A percentile compares a stretch with the other conserved stretches of the same genome.
Evolutionary conservation across 2,329 filamentous ascomycete genomes (phyloP).

Genomic region (Aspergillus nomiae): DNA sequence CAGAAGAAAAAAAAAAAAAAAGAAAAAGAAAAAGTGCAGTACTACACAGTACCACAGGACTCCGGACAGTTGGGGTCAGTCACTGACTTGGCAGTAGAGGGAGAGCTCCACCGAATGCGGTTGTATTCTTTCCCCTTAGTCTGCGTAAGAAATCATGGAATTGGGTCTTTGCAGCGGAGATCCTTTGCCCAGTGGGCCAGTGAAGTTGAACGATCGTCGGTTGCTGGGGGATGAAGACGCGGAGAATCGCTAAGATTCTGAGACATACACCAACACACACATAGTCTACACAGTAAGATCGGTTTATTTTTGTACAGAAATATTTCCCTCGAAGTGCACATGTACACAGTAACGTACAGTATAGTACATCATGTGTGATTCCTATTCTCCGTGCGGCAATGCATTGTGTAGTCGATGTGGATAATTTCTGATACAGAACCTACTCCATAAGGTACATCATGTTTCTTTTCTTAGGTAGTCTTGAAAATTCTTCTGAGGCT

Average conservation of each 20-base stretch:
- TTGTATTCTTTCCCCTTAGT: background rate
- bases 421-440: background rate
- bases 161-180: background rate
- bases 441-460: background rate
- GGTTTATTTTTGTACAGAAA: background rate
- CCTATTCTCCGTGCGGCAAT: background rate
- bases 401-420: background rate
- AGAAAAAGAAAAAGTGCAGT: background rate
- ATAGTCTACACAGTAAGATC: background rate
- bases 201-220: slow-evolving; percentile 2
- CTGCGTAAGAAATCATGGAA: slow-evolving; percentile 1
- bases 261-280: background rate
- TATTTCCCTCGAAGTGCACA: too few species aligned
- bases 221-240: slow-evolving; percentile 1
- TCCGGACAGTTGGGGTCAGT: too few species aligned
- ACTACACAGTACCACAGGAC: too few species aligned
- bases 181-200: background rate
- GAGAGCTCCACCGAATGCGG: background rate
- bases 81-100: background rate
- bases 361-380: background rate
- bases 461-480: background rate
- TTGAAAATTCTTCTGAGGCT: background rate
- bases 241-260: background rate
- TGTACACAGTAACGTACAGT: background rate
- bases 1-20: background rate